Evolutionary conservation across 495 filamentous ascomycete genomes (phyloP), one percentile per base, ranked within the genome.

Genomic region (Penicillium canariense): DNA sequence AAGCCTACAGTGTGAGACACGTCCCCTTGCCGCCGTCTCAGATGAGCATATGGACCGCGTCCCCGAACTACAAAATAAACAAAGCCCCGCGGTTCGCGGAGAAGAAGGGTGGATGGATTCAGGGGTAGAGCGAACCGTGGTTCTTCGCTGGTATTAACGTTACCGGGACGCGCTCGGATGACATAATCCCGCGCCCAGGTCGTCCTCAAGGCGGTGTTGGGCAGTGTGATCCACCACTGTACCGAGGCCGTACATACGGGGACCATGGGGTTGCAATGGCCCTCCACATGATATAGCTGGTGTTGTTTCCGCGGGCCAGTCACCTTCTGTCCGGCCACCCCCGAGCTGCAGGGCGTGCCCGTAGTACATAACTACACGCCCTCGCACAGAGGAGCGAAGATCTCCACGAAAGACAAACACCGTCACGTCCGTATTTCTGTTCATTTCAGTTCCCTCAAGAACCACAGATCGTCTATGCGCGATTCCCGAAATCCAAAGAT

Each of bases 61-160:
- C n/a, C n/a, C n/a, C n/a, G n/a, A n/a, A n/a, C n/a, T n/a, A n/a
- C 48, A 52, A 59, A 51, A 50, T 64, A 68, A 67, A 66, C 55
- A 66, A 58, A 44, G n/a, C 12, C 58, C 53, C 56, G 52, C 54
- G 57, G 47, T 59, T 62, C 48, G 44, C 48, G 50, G 43, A 55
- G 55, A 36, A 40, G 20, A 48, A 12, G 17, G n/a, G 30, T 51
- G 38, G 35, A 31, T 44, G 53, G 54, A 56, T 60, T 66, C 63
- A 60, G 57, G 57, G 71, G 69, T 69, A 66, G 58, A 61, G n/a
- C 56, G 66, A 68, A 71, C 71, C 71, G 65, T 62, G 71, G 69
- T 65, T 69, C 61, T 45, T 47, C 40, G 40, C 4, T 2, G 0
- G 38, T 42, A 42, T 42, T 42, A 42, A 18, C 38, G n/a, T 3